phyloP scores from a whole-genome alignment of 805 yeast species.

The Candida wancherniae region DNA sequence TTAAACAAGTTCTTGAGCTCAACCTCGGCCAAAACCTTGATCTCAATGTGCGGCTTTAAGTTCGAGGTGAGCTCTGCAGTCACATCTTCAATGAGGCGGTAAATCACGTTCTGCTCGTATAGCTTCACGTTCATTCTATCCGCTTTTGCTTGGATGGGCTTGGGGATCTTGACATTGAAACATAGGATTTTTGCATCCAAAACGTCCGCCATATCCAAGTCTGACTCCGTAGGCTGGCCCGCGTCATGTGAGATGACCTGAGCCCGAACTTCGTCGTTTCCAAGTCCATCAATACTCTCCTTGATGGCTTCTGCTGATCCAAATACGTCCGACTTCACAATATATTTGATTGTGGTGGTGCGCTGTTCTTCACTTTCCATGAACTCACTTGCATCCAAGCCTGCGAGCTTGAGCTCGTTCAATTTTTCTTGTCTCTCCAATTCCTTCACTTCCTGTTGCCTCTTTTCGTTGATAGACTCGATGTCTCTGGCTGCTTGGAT shows the following conservation, averaged over 20 bases:
- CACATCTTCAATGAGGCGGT: conserved; percentile 82
- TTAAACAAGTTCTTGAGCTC: conserved; percentile 68
- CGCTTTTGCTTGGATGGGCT: conserved; percentile 57
- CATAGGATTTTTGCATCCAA: conserved; percentile 65
- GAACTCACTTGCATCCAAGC: conserved; percentile 47
- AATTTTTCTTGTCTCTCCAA: conserved; percentile 49
- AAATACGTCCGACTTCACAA: conserved; percentile 85
- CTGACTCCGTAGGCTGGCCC: conserved; percentile 60
- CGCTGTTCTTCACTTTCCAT: conserved; percentile 31
- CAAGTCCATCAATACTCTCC: conserved; percentile 76
- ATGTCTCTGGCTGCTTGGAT: conserved; percentile 60
- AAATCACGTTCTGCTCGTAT: conserved; percentile 71
- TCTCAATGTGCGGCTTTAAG: conserved; percentile 63
- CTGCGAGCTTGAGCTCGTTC: conserved; percentile 56
- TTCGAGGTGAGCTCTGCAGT: conserved; percentile 55
- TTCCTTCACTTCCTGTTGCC: conserved; percentile 51
- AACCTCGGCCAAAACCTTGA: conserved; percentile 61
- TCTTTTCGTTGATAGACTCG: conserved; percentile 63
- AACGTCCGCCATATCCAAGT: conserved; percentile 37
- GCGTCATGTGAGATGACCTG: conserved; percentile 70
- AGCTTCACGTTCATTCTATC: conserved; percentile 52
- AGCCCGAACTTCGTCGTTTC: conserved; percentile 78
- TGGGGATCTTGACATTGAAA: conserved; percentile 70
- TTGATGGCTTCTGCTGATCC: conserved; percentile 93
- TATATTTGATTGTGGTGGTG: conserved; percentile 37